phyloP scores from a whole-genome alignment of 768 basidiomycete genomes.

The Boletus bicolor region DNA sequence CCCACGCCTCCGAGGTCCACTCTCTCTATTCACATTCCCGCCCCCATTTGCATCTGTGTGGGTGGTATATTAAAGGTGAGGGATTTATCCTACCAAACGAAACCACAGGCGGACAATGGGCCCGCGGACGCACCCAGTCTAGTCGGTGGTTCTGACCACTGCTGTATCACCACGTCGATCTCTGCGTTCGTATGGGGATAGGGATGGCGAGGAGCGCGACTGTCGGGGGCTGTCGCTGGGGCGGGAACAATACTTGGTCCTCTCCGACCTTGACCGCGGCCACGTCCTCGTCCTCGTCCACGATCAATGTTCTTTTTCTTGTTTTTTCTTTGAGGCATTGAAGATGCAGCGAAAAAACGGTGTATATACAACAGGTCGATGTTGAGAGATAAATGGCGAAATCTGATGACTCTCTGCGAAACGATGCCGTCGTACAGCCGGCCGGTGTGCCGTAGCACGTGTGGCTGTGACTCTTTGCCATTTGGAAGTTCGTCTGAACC shows the following conservation, averaged over 20 bases:
- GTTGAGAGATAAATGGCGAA: not conserved
- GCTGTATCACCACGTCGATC: slow-evolving; percentile 24
- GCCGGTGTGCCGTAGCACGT: not conserved
- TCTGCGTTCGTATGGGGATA: slow-evolving; percentile 23
- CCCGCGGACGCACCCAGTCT: slow-evolving; percentile 14
- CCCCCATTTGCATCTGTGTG: slow-evolving; percentile 1
- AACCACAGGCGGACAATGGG: not conserved
- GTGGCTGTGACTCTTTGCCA: too few species aligned
- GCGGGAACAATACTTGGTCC: not conserved
- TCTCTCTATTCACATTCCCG: slow-evolving; percentile 1
- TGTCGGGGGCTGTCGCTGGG: not conserved
- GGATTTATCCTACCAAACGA: not conserved
- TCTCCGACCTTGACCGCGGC: slow-evolving; percentile 20
- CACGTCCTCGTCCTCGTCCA: slow-evolving; percentile 22
- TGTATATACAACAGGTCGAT: slow-evolving; percentile 3
- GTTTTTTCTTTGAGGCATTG: slow-evolving; percentile 21
- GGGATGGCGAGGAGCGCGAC: slow-evolving; percentile 1
- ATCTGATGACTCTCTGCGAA: not conserved
- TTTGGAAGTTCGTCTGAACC: too few species aligned
- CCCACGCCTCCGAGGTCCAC: not conserved
- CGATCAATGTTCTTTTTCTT: slow-evolving; percentile 23
- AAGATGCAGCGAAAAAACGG: not conserved
- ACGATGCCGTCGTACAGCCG: not conserved
- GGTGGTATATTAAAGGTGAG: slow-evolving; percentile 4
- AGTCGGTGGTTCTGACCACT: slow-evolving; percentile 14